Evolutionary conservation across 495 filamentous ascomycete genomes (phyloP).

Genomic region (Aspergillus coremiiformis): DNA sequence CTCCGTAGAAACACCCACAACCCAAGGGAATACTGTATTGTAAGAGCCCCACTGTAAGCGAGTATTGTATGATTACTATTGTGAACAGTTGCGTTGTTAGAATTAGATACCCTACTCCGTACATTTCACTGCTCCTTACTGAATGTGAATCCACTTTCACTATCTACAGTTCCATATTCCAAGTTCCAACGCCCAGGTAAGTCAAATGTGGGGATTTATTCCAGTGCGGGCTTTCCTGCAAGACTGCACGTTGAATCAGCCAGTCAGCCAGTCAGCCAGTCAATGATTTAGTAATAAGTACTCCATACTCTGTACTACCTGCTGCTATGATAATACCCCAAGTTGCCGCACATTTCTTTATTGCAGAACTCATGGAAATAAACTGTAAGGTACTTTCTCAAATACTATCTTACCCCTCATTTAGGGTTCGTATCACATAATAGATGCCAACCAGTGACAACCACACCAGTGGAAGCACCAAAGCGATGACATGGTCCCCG

Average conservation of each 20-base stretch:
- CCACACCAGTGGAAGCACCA: slow-evolving; percentile 16
- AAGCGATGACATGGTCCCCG: slow-evolving; percentile 30
- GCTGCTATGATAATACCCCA: too few relatives aligned
- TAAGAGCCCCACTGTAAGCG: background rate
- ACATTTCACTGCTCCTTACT: too few relatives aligned
- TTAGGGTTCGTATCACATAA: background rate
- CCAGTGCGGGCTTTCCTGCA: background rate
- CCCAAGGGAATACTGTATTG: background rate
- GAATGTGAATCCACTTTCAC: background rate
- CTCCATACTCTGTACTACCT: background rate
- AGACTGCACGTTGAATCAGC: background rate
- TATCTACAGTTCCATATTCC: too few relatives aligned
- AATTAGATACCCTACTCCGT: background rate
- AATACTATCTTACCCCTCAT: background rate
- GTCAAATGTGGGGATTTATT: background rate
- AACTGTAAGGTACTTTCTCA: too few relatives aligned
- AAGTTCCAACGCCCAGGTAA: too few relatives aligned
- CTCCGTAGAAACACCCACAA: background rate
- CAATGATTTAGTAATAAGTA: background rate
- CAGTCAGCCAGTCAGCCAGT: background rate
- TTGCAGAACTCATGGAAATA: too few relatives aligned
- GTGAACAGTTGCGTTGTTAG: background rate
- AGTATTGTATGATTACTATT: background rate
- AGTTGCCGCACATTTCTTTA: too few relatives aligned
- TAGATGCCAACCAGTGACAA: slow-evolving; percentile 11